Base-by-base conservation (phyloP, 2,329 filamentous ascomycete species). In the Pseudocercospora ulei region DNA sequence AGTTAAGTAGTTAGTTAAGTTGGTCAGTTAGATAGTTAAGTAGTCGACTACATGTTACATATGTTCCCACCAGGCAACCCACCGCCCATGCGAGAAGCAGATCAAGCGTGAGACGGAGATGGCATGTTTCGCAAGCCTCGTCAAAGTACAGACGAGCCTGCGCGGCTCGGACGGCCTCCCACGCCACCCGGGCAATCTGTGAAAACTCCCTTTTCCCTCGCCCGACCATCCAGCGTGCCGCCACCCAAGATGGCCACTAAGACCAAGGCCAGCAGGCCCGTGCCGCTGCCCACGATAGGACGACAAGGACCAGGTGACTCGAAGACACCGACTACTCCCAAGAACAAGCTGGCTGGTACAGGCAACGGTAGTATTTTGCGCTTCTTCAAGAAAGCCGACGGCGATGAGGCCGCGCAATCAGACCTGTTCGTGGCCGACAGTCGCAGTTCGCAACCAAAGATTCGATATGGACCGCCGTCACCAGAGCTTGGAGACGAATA, bases 41-140 rank as follows among this genome's bases (percentile, higher is more conserved):
- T 11, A 18, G 30, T n/a, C 7, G 17, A 33, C 23, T 20, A 22
- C 30, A 19, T 22, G 30, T 33, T 22, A 8, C 16, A 13, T 30
- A 9, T 16, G 16, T 14, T 14, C 16, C 12, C 5, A 16, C 12
- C 12, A 4, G 12, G 12, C 13, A 14, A 28, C 11, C 8, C 25
- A 28, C 6, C n/a, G n/a, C n/a, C n/a, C n/a, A n/a, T n/a, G n/a
- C n/a, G n/a, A n/a, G n/a, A n/a, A n/a, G n/a, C n/a, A n/a, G n/a
- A n/a, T n/a, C n/a, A n/a, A n/a, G n/a, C n/a, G n/a, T 33, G 30
- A 23, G 18, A 22, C 13, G 30, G 29, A 17, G 24, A 19, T n/a
- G 36, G 11, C 30, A 74, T 74, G 70, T 74, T 75, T 47, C 65
- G 70, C 39, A 74, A 71, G 33, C 69, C 70, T 30, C 63, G 71